Evolutionary conservation across 768 basidiomycete species (phyloP), one percentile per base, ranked within the genome.

Genomic region (Pisolithus marmoratus): DNA sequence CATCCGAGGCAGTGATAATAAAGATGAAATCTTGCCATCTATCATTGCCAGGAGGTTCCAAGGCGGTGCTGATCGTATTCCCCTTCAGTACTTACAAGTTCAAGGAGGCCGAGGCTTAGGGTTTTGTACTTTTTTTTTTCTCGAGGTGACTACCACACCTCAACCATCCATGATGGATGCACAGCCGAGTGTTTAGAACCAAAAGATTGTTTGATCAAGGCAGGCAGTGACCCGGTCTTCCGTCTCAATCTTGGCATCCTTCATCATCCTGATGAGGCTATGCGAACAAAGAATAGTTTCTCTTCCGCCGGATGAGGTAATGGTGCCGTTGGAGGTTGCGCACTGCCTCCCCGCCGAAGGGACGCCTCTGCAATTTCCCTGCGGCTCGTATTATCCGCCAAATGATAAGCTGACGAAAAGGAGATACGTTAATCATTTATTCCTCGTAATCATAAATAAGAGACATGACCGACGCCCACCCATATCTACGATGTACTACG

Each of bases 401-500:
- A 20, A 45, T 15, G 3, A 26, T 12, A 45, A 23, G 12, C 17
- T 5, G 43, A 1, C 12, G n/a, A 27, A 45, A 45, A 27, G 15
- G 23, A 12, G 26, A 45, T 45, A 45, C 15, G 34, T 46, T 27
- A 54, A 37, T 11, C 38, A 49, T 55, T 54, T 31, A 49, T 56
- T 54, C 55, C 55, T 38, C 47, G 46, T 53, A 29, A 53, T 45
- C 43, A 56, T 54, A 56, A 54, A 56, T 55, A 55, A 31, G 36
- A 53, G 34, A 15, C 43, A 45, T 53, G 46, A 54, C 54, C 48
- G 52, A 50, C 53, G 46, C 45, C 55, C 55, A 50, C 55, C 49
- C 34, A 51, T 54, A 54, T 57, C 55, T 57, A 57, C 38, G 53
- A 44, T 56, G 53, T 26, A 57, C 55, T 57, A 57, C 53, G 55